Conservation (phyloP, 2,329 filamentous ascomycete species). For the Sarocladiaceae sp. region DNA sequence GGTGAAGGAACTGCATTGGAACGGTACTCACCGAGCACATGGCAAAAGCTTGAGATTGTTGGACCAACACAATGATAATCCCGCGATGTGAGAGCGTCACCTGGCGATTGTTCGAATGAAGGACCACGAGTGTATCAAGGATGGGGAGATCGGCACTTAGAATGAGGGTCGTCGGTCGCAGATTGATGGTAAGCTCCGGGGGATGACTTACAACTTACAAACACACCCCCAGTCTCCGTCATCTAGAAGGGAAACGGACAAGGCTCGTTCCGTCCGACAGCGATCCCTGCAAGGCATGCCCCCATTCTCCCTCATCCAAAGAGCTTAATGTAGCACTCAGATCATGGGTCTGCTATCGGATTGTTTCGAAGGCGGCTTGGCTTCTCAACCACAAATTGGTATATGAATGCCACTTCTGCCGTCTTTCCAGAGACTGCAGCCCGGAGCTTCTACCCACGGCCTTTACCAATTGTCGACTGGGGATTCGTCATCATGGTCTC, state of each 20-base stretch:
- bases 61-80: background rate
- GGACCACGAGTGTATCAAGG: background rate
- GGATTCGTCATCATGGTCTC: constrained; percentile 12
- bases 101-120: background rate
- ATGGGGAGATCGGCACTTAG: background rate
- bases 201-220: constrained; percentile 2
- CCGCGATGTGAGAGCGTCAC: background rate
- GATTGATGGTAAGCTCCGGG: background rate
- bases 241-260: constrained; percentile 10
- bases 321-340: constrained; percentile 1
- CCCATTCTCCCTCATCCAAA: background rate
- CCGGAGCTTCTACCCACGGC: constrained; percentile 2
- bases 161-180: background rate
- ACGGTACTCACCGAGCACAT: constrained; percentile 4
- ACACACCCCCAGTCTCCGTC: constrained; percentile 7
- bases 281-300: constrained; percentile 6
- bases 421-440: background rate
- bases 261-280: constrained; percentile 10
- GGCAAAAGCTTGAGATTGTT: background rate
- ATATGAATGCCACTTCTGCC: constrained; percentile 2
- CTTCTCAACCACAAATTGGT: background rate
- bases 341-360: background rate
- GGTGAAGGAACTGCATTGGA: background rate
- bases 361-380: background rate
- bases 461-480: constrained; percentile 9